These are phyloP conservation scores for Starmerella kuoi DNA, from an alignment of 805 yeast genomes.

Conservation along the genomic window DNA sequence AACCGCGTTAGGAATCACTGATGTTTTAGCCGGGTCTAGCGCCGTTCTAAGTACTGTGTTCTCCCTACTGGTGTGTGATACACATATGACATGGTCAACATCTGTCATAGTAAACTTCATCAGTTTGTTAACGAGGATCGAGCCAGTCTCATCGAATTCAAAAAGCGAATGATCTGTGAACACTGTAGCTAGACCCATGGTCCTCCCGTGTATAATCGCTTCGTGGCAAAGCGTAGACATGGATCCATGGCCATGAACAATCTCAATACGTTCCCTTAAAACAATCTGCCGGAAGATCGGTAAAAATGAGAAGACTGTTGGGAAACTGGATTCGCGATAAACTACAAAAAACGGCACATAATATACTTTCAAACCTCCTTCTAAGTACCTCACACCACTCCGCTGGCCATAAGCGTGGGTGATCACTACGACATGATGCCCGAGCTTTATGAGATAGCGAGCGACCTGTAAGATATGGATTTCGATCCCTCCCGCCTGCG, in stretches of 20 bases:
- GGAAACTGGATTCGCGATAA: slow-evolving; percentile 75
- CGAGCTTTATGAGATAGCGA: slow-evolving; percentile 57
- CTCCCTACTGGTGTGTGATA: slow-evolving; percentile 91
- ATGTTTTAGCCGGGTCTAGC: slow-evolving; percentile 60
- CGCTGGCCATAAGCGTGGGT: slow-evolving; percentile 83
- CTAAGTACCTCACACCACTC: slow-evolving; percentile 65
- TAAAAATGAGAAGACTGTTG: slow-evolving; percentile 78
- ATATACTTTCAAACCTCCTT: slow-evolving; percentile 88
- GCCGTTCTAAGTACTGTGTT: slow-evolving; percentile 83
- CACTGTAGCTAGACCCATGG: slow-evolving; percentile 85
- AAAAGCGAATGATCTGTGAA: slow-evolving; percentile 93
- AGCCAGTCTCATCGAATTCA: slow-evolving; percentile 79
- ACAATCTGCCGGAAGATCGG: slow-evolving; percentile 77
- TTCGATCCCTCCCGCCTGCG: slow-evolving; percentile 97
- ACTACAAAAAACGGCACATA: slow-evolving; percentile 72
- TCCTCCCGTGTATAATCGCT: slow-evolving; percentile 77
- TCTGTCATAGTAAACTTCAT: slow-evolving; percentile 74
- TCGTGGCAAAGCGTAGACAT: slow-evolving; percentile 79
- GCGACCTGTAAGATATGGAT: slow-evolving; percentile 87
- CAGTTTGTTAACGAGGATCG: slow-evolving; percentile 76
- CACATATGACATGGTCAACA: slow-evolving; percentile 90
- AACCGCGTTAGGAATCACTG: slow-evolving; percentile 97
- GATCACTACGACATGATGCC: slow-evolving; percentile 74
- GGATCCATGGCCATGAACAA: slow-evolving; percentile 93
- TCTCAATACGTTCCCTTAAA: slow-evolving; percentile 71